phyloP scores from a whole-genome alignment of 2,329 filamentous ascomycete genomes.

The Fusarium phyllophilum region DNA sequence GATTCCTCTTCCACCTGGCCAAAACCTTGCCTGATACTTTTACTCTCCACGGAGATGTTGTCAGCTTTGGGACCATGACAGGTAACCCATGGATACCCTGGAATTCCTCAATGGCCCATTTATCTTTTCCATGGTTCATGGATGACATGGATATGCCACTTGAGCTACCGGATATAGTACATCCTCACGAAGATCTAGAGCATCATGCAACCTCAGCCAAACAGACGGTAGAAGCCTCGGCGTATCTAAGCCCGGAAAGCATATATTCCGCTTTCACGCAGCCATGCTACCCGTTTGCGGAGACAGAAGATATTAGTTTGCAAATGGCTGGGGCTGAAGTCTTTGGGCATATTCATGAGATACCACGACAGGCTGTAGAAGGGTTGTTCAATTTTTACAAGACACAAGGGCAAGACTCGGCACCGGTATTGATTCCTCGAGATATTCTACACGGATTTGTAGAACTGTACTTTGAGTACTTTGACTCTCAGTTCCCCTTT shows the following conservation, averaged over 20 bases:
- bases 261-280: neutral
- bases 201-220: accelerated
- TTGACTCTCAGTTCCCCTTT: neutral
- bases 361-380: neutral
- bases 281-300: neutral
- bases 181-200: accelerated
- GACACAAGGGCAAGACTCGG: accelerated
- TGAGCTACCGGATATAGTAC: neutral
- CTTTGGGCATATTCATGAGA: neutral
- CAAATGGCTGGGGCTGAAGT: neutral
- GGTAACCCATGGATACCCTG: neutral
- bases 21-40: neutral
- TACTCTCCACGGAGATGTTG: accelerated
- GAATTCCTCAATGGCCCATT: accelerated
- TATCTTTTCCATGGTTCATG: neutral
- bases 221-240: accelerated
- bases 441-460: neutral
- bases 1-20: neutral
- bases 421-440: accelerated
- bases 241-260: accelerated
- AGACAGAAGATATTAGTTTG: accelerated
- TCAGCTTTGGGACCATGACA: accelerated
- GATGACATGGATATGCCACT: neutral
- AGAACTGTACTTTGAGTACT: neutral
- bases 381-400: neutral